Evolutionary conservation across 257 asterid species (phyloP).

Genomic region (Solanum virginianum): DNA sequence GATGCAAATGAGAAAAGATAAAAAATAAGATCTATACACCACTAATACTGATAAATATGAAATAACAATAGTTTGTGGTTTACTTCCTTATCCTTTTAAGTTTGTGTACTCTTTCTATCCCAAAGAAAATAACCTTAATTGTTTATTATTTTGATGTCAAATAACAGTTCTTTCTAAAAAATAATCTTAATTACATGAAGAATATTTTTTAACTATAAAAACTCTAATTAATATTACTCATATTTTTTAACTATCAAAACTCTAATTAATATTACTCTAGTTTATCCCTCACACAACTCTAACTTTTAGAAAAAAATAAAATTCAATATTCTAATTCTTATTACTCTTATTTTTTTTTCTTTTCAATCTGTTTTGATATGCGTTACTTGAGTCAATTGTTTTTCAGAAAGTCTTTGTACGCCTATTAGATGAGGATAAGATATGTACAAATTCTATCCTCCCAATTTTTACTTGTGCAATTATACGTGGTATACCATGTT

Average conservation of each 20-base stretch:
- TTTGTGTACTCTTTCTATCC: background rate
- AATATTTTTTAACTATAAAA: background rate
- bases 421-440: accelerated
- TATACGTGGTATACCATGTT: background rate
- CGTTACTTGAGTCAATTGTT: accelerated
- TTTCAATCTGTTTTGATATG: background rate
- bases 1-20: too few relatives aligned
- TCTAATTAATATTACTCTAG: background rate
- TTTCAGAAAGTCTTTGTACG: accelerated
- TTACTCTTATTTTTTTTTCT: background rate
- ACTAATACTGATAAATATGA: too few relatives aligned
- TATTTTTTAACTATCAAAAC: background rate
- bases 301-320: background rate
- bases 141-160: background rate
- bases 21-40: background rate
- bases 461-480: background rate
- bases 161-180: background rate
- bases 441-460: background rate
- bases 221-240: background rate
- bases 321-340: background rate
- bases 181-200: background rate
- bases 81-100: background rate
- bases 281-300: background rate
- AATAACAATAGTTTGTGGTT: too few relatives aligned
- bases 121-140: background rate